A percentile compares a stretch with the other conserved stretches of the same genome.
These are phyloP conservation scores for Corrigiola litoralis DNA, from an alignment of 179 eudicot genomes.

Conservation along the genomic window DNA sequence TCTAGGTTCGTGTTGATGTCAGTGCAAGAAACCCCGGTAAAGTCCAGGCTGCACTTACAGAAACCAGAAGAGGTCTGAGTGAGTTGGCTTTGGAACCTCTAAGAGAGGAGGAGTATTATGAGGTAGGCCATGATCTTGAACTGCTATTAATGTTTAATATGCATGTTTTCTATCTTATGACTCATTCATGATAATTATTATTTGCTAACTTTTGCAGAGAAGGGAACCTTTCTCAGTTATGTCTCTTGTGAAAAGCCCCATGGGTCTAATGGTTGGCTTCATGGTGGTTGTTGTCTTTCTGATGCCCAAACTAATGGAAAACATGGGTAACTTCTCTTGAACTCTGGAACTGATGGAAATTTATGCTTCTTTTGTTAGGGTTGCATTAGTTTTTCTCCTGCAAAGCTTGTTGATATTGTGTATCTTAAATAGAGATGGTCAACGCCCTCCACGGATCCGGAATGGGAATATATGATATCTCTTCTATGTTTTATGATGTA, in stretches of 20 bases:
- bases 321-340: slow-evolving; percentile 60
- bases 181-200: background rate
- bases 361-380: background rate
- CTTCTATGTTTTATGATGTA: background rate
- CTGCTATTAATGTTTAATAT: background rate
- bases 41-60: slow-evolving; percentile 97
- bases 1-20: slow-evolving; percentile 84
- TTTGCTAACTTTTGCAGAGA: slow-evolving; percentile 45
- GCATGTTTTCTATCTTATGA: background rate
- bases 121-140: slow-evolving; percentile 39
- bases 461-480: background rate
- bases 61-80: slow-evolving; percentile 73
- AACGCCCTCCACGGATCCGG: background rate
- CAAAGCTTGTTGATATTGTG: background rate
- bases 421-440: background rate
- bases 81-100: slow-evolving; percentile 96
- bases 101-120: slow-evolving; percentile 83
- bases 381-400: background rate
- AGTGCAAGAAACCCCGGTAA: slow-evolving; percentile 97
- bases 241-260: slow-evolving; percentile 89
- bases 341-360: slow-evolving; percentile 5
- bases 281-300: slow-evolving; percentile 82
- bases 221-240: slow-evolving; percentile 86
- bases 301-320: slow-evolving; percentile 91
- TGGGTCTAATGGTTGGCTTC: slow-evolving; percentile 98